A percentile compares a stretch with the other conserved stretches of the same genome.
Conservation (phyloP, 352 stramenopile genomes). For the Phytophthora brassicae region DNA sequence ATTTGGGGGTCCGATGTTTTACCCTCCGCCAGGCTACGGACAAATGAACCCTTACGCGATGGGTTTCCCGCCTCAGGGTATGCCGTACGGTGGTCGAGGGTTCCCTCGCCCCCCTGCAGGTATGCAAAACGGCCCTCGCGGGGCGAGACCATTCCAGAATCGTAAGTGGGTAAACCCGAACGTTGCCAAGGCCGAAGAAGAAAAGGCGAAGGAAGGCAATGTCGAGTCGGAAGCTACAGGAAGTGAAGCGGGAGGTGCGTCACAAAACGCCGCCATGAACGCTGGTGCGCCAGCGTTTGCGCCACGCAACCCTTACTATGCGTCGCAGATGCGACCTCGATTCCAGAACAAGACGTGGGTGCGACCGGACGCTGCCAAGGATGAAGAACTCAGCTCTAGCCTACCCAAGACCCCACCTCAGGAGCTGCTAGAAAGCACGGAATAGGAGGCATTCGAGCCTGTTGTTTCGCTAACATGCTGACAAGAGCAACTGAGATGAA, state of each 20-base stretch:
- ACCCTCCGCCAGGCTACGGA: constrained; percentile 59
- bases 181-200: constrained; percentile 54
- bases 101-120: constrained; percentile 28
- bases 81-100: constrained; percentile 40
- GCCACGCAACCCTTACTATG: constrained; percentile 69
- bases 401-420: constrained; percentile 74
- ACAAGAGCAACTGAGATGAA: constrained; percentile 5
- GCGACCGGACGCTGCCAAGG: constrained; percentile 64
- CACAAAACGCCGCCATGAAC: constrained; percentile 33
- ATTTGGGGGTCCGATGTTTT: constrained; percentile 76
- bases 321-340: constrained; percentile 70
- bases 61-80: constrained; percentile 66
- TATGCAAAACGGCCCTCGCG: constrained; percentile 36
- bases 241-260: constrained; percentile 7
- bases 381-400: constrained; percentile 73
- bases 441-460: constrained; percentile 9
- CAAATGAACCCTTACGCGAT: constrained; percentile 74
- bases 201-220: constrained; percentile 29
- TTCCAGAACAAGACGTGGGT: constrained; percentile 92
- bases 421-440: constrained; percentile 48
- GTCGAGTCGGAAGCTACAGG: constrained; percentile 15
- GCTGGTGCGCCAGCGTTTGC: constrained; percentile 39
- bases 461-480: neutral
- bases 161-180: constrained; percentile 87
- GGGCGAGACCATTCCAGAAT: constrained; percentile 73